phyloP scores from a whole-genome alignment of 805 yeast species.

The Wickerhamomyces canadensis region DNA sequence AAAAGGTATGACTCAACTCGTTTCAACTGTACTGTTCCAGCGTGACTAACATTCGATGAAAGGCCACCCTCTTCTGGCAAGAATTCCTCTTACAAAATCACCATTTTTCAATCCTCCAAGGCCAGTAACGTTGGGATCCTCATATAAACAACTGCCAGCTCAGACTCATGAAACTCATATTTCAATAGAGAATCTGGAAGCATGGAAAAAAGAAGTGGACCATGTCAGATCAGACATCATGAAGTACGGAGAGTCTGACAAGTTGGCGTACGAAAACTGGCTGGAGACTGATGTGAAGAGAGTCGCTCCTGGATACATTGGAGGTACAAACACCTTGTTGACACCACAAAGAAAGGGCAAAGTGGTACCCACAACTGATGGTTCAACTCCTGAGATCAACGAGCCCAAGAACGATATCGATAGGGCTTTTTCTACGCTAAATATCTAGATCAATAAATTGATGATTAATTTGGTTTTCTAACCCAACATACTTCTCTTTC shows the following conservation, averaged over 20 bases:
- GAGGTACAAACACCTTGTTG: conserved; percentile 12
- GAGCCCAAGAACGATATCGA: conserved; percentile 16
- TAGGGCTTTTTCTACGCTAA: conserved; percentile 16
- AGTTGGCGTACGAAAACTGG: conserved; percentile 28
- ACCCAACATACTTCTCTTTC: conserved; percentile 94
- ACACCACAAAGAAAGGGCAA: conserved; percentile 14
- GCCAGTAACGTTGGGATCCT: conserved; percentile 46
- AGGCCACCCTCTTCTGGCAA: conserved; percentile 45
- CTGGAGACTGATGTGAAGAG: conserved; percentile 20
- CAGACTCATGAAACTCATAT: conserved; percentile 28
- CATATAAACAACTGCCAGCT: conserved; percentile 35
- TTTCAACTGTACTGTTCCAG: too few relatives aligned
- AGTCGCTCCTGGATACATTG: conserved; percentile 40
- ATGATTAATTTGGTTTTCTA: conserved; percentile 18
- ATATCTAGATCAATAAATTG: conserved; percentile 2
- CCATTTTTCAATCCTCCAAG: conserved; percentile 49
- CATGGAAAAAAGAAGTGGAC: conserved; percentile 28
- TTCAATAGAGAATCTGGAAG: conserved; percentile 24
- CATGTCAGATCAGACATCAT: conserved; percentile 24
- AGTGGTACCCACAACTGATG: conserved; percentile 1
- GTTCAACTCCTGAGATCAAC: background rate
- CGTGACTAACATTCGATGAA: too few relatives aligned
- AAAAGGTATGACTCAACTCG: too few relatives aligned
- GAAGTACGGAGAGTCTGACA: conserved; percentile 21
- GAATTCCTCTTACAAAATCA: conserved; percentile 50